phyloP scores from a whole-genome alignment of 805 yeast species.

The Candida palmyrensis region DNA sequence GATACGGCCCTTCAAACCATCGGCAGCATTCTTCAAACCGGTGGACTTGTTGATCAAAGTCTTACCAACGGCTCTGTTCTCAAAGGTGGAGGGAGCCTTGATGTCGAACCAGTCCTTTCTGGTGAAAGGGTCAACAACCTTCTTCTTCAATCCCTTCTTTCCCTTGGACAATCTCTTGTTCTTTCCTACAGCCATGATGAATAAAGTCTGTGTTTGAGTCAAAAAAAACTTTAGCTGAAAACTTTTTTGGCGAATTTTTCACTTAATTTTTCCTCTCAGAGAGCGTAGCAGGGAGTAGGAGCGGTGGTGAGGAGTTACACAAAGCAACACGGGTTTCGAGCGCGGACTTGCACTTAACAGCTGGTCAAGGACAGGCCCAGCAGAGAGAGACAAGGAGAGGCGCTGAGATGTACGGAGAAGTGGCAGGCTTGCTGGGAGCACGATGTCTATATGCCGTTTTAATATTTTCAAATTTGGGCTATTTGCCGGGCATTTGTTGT shows the following conservation, averaged over 20 bases:
- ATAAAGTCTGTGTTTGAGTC: slow-evolving; percentile 5
- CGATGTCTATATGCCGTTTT: too few species aligned
- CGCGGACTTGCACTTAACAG: too few species aligned
- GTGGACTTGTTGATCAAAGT: slow-evolving; percentile 97
- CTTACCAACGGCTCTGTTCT: slow-evolving; percentile 98
- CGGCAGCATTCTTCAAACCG: slow-evolving; percentile 97
- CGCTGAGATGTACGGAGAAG: too few species aligned
- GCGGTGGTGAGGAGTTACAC: neutral
- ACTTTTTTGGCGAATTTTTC: slow-evolving; percentile 7
- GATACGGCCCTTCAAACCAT: slow-evolving; percentile 96
- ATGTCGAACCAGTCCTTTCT: slow-evolving; percentile 98
- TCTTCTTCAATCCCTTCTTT: slow-evolving; percentile 98
- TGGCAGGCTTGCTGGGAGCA: too few species aligned
- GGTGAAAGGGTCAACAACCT: slow-evolving; percentile 98
- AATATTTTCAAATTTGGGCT: too few species aligned
- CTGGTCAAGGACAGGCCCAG: neutral
- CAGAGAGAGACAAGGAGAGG: neutral
- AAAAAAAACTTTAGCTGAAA: slow-evolving; percentile 4
- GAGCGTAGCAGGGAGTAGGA: neutral
- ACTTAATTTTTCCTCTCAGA: slow-evolving; percentile 1
- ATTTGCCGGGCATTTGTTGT: too few species aligned
- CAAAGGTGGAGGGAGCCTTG: slow-evolving; percentile 98
- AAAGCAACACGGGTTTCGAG: too few species aligned
- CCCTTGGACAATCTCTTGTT: slow-evolving; percentile 72
- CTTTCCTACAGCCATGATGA: slow-evolving; percentile 57